Conservation (phyloP, 805 yeast genomes). For the Metschnikowia koreensis region DNA sequence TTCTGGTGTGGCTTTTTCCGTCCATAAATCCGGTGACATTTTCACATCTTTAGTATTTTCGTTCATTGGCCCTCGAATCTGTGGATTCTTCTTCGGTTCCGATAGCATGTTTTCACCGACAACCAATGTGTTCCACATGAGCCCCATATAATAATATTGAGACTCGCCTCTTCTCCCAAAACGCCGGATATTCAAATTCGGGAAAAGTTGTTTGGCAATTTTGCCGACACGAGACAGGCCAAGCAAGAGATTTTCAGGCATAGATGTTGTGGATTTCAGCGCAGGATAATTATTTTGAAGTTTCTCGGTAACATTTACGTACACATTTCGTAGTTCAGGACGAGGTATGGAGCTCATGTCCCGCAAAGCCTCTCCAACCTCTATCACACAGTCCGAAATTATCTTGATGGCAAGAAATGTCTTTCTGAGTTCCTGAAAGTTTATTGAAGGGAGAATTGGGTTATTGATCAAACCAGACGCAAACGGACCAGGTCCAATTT, state of each 20-base stretch:
- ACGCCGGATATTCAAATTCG: constrained; percentile 35
- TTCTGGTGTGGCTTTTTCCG: too few relatives aligned
- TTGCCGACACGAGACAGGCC: constrained; percentile 44
- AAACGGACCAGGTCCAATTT: not conserved
- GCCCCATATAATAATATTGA: constrained; percentile 41
- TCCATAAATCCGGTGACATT: not conserved
- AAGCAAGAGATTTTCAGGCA: constrained; percentile 12
- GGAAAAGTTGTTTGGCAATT: constrained; percentile 39
- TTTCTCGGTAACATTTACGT: constrained; percentile 41
- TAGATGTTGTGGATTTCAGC: not conserved
- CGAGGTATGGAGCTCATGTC: not conserved
- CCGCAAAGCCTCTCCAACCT: not conserved
- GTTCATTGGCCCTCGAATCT: too few relatives aligned
- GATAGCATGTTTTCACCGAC: constrained; percentile 28
- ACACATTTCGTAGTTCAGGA: constrained; percentile 38
- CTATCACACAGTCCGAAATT: constrained; percentile 10
- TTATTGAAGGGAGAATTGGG: constrained; percentile 27
- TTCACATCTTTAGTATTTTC: too few relatives aligned
- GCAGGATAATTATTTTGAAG: constrained; percentile 34
- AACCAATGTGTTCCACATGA: constrained; percentile 37
- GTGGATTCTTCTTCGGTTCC: too few relatives aligned
- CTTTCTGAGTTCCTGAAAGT: constrained; percentile 41
- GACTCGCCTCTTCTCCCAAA: constrained; percentile 44
- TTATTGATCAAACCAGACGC: not conserved
- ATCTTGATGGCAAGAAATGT: constrained; percentile 42